These are phyloP conservation scores for Lactarius trivialis DNA, from an alignment of 768 basidiomycete genomes.

Conservation along the genomic window DNA sequence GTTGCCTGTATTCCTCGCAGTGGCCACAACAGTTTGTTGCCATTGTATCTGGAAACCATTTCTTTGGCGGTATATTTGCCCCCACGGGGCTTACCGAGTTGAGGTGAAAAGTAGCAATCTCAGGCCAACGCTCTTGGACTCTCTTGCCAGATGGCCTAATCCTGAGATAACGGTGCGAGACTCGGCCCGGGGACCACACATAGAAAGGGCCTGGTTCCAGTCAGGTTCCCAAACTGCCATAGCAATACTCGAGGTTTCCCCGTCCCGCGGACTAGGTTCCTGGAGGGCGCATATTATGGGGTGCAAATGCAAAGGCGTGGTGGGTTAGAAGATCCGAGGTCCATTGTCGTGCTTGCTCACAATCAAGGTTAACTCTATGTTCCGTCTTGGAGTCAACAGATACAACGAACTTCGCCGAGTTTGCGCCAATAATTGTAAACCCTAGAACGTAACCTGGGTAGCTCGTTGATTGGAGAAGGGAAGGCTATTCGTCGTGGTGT, in stretches of 20 bases:
- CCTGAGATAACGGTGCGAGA: not conserved
- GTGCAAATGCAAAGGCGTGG: not conserved
- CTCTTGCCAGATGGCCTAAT: constrained; percentile 2
- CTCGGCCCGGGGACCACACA: not conserved
- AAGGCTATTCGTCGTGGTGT: constrained; percentile 1
- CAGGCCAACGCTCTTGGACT: not conserved
- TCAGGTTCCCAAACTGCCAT: constrained; percentile 1
- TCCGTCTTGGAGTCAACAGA: not conserved
- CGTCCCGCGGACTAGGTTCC: constrained; percentile 14
- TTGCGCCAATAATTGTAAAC: constrained; percentile 5
- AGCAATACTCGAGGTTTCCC: constrained; percentile 14
- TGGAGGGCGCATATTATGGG: not conserved
- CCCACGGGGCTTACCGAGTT: not conserved
- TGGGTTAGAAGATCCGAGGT: not conserved
- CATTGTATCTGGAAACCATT: not conserved
- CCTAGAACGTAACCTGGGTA: constrained; percentile 1
- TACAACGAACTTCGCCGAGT: constrained; percentile 1
- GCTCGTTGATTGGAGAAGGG: constrained; percentile 11
- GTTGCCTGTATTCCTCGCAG: not conserved
- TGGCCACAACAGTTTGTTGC: not conserved
- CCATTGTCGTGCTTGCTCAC: not conserved
- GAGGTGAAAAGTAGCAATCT: not conserved
- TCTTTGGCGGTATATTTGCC: too few species aligned
- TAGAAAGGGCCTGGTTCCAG: not conserved
- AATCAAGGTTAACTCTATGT: not conserved